Conservation (phyloP, 2,329 filamentous ascomycete species). For the Fusarium xyrophilum region DNA sequence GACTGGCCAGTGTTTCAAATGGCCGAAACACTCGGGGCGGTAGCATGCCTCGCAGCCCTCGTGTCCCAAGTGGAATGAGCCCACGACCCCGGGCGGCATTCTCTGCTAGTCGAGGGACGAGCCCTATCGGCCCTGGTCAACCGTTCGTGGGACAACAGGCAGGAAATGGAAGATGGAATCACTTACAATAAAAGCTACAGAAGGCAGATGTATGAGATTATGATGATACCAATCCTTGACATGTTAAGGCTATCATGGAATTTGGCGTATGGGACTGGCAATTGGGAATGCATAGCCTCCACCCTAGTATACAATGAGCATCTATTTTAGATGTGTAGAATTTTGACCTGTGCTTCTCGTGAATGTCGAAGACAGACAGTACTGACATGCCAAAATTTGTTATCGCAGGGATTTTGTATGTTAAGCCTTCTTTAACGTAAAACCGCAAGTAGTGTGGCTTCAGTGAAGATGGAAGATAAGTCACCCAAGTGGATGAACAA, state of each 20-base stretch:
- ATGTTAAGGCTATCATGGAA: constrained; percentile 6
- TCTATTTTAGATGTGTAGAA: not conserved
- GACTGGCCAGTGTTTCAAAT: constrained; percentile 56
- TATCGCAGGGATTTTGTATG: not conserved
- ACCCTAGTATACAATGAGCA: not conserved
- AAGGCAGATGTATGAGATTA: not conserved
- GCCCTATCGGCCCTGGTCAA: constrained; percentile 53
- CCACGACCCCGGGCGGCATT: constrained; percentile 49
- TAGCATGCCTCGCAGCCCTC: constrained; percentile 66
- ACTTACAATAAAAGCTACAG: constrained; percentile 50
- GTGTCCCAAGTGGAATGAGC: constrained; percentile 58
- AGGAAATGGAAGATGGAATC: constrained; percentile 52
- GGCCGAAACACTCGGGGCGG: constrained; percentile 62
- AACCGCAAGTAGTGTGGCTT: not conserved
- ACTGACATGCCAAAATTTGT: not conserved
- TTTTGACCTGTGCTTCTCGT: not conserved
- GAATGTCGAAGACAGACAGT: not conserved
- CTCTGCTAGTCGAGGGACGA: constrained; percentile 57
- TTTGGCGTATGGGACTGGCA: constrained; percentile 7
- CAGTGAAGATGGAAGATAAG: not conserved
- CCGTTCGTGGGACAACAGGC: constrained; percentile 50
- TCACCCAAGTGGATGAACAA: constrained; percentile 9
- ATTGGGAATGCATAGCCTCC: not conserved
- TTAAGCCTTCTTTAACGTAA: not conserved
- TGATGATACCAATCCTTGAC: constrained; percentile 7